phyloP scores from a whole-genome alignment of 2,329 filamentous ascomycete species.

The Ophiostoma quercus region DNA sequence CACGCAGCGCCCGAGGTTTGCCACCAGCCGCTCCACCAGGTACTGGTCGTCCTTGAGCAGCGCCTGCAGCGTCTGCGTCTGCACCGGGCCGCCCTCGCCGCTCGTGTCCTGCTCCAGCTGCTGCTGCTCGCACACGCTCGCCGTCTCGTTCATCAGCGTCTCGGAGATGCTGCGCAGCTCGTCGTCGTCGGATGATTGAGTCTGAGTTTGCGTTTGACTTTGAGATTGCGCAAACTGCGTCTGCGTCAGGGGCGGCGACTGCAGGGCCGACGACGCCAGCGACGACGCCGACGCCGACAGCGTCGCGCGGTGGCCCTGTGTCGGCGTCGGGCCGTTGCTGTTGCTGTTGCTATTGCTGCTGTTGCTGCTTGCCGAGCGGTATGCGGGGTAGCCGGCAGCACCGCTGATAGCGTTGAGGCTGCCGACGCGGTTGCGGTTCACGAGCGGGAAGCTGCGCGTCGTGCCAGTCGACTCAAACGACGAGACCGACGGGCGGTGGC shows the following conservation, averaged over 20 bases:
- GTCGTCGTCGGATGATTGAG: slow-evolving; percentile 35
- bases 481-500: slow-evolving; percentile 53
- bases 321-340: background rate
- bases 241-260: background rate
- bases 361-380: slow-evolving; percentile 36
- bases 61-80: slow-evolving; percentile 39
- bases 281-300: background rate
- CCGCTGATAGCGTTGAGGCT: slow-evolving; percentile 17
- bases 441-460: slow-evolving; percentile 57
- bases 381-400: slow-evolving; percentile 34
- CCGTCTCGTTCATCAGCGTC: slow-evolving; percentile 45
- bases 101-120: background rate
- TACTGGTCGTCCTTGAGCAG: slow-evolving; percentile 54
- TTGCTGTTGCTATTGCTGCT: slow-evolving; percentile 17
- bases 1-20: slow-evolving; percentile 56
- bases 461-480: slow-evolving; percentile 56
- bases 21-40: slow-evolving; percentile 56
- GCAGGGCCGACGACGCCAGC: background rate
- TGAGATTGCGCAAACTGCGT: background rate
- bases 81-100: background rate
- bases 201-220: background rate
- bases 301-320: background rate
- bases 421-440: slow-evolving; percentile 32
- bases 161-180: slow-evolving; percentile 46
- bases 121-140: slow-evolving; percentile 38